Evolutionary conservation across 805 yeast genomes (phyloP), one percentile per base, ranked within the genome.

Genomic region (Cyberlindnera japonica): DNA sequence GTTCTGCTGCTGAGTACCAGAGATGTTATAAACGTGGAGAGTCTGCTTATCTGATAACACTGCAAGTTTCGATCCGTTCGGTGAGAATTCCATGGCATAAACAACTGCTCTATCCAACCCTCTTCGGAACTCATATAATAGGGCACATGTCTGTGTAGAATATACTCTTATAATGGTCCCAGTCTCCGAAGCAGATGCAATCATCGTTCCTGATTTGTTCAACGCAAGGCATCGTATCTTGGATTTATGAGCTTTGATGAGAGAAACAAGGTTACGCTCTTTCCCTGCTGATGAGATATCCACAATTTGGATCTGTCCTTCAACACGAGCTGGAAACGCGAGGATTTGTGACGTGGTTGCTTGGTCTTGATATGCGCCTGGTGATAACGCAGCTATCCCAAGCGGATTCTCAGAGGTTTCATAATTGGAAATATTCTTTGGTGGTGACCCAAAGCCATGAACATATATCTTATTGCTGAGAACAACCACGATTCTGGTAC

Each of bases 1-100:
- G 53, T 80, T 77, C 38, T 55, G 51, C 35, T 49, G 59, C 23
- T 58, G 61, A n/a, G 52, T 54, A 2, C 55, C 50, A 3, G 58
- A 46, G 18, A 81, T 67, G 55, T 82, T 84, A 64, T 78, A 93
- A 3, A 91, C 76, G 62, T 93, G 99, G 38, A 93, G 64, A 0
- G 99, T 93, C 50, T 79, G 81, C 57, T 91, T 93, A 63, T 88
- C 96, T 13, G 95, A 83, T 18, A 93, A 66, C 6, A 88, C 89
- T 0, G 97, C 96, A 35, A 93, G 67, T 53, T 79, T 76, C 10
- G 78, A 62, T 34, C 88, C 90, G 49, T 79, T 73, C 8, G 85
- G 89, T 5, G 91, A 82, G 58, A 91, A 89, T 39, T 79, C 79
- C 82, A 93, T 81, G 7, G 93, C 82, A 29, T 83, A 84, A 7